Evolutionary conservation across 495 filamentous ascomycete genomes (phyloP).

Genomic region (Usnea hakonensis): DNA sequence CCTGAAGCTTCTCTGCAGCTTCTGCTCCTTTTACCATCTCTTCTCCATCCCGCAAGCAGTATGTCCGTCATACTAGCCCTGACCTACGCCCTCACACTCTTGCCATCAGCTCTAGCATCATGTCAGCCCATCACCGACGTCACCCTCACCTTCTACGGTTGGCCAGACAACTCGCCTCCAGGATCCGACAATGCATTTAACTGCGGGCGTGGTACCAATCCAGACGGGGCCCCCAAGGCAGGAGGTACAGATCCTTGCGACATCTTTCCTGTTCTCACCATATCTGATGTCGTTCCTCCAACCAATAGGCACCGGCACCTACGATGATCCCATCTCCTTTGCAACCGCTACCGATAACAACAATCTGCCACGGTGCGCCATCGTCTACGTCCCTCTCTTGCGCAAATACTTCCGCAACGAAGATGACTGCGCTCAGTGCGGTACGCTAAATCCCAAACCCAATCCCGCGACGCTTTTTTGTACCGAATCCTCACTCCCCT

Average conservation of each 20-base stretch:
- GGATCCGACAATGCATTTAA: constrained; percentile 35
- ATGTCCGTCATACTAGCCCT: background rate
- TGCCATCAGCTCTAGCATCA: constrained; percentile 4
- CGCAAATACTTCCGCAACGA: constrained; percentile 38
- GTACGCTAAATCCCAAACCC: background rate
- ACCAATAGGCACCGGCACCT: constrained; percentile 34
- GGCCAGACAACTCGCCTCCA: constrained; percentile 37
- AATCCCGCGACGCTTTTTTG: background rate
- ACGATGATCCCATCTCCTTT: constrained; percentile 40
- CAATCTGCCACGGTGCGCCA: constrained; percentile 31
- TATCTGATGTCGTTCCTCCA: background rate
- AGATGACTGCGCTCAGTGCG: constrained; percentile 31
- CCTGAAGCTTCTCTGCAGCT: background rate
- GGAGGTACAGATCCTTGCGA: constrained; percentile 23
- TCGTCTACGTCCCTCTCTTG: constrained; percentile 39
- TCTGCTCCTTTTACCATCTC: no score
- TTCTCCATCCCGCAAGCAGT: background rate
- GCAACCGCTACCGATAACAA: constrained; percentile 37
- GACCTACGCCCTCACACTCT: background rate
- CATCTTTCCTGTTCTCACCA: constrained; percentile 2
- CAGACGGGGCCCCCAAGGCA: constrained; percentile 15
- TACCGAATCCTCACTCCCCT: background rate
- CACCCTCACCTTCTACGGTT: constrained; percentile 33
- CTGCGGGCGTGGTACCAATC: constrained; percentile 26
- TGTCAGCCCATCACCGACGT: constrained; percentile 13